Base-by-base conservation (phyloP, 257 asterid species). In the Jaltomata sinuosa region DNA sequence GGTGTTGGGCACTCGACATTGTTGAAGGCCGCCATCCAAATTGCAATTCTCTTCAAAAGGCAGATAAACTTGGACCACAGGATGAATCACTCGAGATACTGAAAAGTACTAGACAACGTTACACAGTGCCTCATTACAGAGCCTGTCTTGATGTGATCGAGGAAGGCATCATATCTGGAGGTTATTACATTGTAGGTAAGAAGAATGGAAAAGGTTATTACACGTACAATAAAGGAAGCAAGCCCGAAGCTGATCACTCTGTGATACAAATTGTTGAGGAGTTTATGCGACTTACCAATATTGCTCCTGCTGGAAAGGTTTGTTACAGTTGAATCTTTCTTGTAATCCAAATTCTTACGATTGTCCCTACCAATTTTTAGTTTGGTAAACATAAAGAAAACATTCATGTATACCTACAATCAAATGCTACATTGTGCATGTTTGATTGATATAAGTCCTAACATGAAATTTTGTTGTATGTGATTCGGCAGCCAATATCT, bases 1-100 rank as follows among this genome's bases (percentile, higher is more conserved):
- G 91, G 62, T 82, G 59, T 47, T 91, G 94, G 92, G 93, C 95
- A 52, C 88, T 92, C 72, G 95, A 89, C 83, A 92, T 92, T 64
- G 86, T 80, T 18, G 93, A 87, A 83, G 38, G 89, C 59, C 84
- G 78, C 76, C 90, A 69, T 49, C 92, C 93, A 84, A 87, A 90
- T 91, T 84, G 85, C 59, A 80, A 83, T 82, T 89, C 93, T 87
- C 93, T 91, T 68, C 82, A 85, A 81, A 88, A 81, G 90, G 89
- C 91, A 2, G 92, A 92, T 82, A 92, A 90, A 89, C 72, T 92
- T 85, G 89, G 82, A 62, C 80, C 94, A 40, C 40, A 89, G 81
- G 88, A 77, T 67, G 92, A 89, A 88, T 90, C 94, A 79, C 88
- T 84, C 38, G 83, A 83, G 16, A 89, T 91, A 87, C 89, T 91